These are phyloP conservation scores for Lepidium aucheri DNA, from an alignment of 345 rosid species.

Conservation along the genomic window DNA sequence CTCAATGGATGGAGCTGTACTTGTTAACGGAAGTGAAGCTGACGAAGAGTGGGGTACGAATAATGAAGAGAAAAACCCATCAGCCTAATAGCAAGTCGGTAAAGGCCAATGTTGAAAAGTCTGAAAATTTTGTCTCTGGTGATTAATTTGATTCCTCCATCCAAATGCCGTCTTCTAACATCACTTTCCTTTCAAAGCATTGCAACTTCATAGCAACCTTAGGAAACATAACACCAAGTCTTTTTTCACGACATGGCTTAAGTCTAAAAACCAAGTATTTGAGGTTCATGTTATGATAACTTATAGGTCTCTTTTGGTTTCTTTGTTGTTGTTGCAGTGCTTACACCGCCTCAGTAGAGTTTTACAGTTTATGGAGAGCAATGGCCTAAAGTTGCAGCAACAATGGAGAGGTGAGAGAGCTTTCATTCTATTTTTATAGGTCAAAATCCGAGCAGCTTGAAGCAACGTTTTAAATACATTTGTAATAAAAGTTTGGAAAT, in stretches of 20 bases:
- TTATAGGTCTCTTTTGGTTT: not conserved
- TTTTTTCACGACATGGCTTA: not conserved
- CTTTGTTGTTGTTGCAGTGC: constrained; percentile 44
- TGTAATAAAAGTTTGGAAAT: constrained; percentile 13
- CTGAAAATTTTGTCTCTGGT: constrained; percentile 90
- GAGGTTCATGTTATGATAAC: not conserved
- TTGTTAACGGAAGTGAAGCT: constrained; percentile 82
- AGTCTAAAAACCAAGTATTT: not conserved
- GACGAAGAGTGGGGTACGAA: constrained; percentile 99
- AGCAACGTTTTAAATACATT: constrained; percentile 6
- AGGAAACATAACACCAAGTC: not conserved
- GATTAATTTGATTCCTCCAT: constrained; percentile 72
- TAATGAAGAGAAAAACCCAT: constrained; percentile 78
- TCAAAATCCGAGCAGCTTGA: not conserved
- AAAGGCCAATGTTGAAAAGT: constrained; percentile 63
- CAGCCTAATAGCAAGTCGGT: constrained; percentile 87
- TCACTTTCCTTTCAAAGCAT: not conserved
- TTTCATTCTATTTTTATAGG: not conserved
- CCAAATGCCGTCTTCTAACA: constrained; percentile 43
- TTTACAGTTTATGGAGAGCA: constrained; percentile 8
- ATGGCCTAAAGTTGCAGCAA: constrained; percentile 2
- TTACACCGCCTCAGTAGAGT: constrained; percentile 52
- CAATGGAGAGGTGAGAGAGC: not conserved
- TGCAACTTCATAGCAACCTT: constrained; percentile 2
- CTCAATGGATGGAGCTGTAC: constrained; percentile 85